A percentile compares a stretch with the other conserved stretches of the same genome.
These are phyloP conservation scores for Penicillium longicatenatum DNA, from an alignment of 495 filamentous ascomycete genomes.

Conservation along the genomic window DNA sequence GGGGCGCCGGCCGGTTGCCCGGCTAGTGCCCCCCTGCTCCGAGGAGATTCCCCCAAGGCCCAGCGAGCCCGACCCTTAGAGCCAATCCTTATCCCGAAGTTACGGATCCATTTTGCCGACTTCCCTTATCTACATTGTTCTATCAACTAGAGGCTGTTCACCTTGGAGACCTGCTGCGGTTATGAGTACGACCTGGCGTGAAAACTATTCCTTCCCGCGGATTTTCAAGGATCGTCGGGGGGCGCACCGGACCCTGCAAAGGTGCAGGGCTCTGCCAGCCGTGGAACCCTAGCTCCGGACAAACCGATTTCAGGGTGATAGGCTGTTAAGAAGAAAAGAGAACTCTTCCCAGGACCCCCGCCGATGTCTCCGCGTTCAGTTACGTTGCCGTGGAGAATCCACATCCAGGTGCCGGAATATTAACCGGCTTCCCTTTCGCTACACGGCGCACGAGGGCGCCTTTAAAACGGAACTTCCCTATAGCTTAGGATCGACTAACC, in stretches of 20 bases:
- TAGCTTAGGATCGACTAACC: constrained; percentile 69
- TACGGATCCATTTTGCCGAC: constrained; percentile 73
- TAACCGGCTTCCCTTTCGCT: constrained; percentile 72
- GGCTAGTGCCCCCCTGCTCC: constrained; percentile 54
- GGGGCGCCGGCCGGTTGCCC: constrained; percentile 52
- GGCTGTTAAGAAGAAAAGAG: constrained; percentile 31
- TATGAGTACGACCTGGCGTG: constrained; percentile 67
- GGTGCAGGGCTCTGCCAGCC: constrained; percentile 54
- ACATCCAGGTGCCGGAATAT: constrained; percentile 69
- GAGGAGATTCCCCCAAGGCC: constrained; percentile 17
- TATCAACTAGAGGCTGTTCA: constrained; percentile 75
- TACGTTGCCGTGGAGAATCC: constrained; percentile 66
- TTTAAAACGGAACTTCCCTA: constrained; percentile 68
- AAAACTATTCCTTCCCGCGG: constrained; percentile 67
- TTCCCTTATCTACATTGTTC: constrained; percentile 70
- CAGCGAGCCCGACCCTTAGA: constrained; percentile 58
- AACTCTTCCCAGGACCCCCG: constrained; percentile 55
- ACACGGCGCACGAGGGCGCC: constrained; percentile 57
- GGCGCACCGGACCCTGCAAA: constrained; percentile 66
- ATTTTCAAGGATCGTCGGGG: constrained; percentile 71
- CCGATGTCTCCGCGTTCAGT: constrained; percentile 58
- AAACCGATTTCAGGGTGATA: constrained; percentile 60
- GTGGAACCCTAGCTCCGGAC: constrained; percentile 37
- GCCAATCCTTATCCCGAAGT: constrained; percentile 73
- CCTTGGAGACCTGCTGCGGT: constrained; percentile 73